phyloP scores from a whole-genome alignment of 2,329 filamentous ascomycete species.

The Hypomyces rosellus region DNA sequence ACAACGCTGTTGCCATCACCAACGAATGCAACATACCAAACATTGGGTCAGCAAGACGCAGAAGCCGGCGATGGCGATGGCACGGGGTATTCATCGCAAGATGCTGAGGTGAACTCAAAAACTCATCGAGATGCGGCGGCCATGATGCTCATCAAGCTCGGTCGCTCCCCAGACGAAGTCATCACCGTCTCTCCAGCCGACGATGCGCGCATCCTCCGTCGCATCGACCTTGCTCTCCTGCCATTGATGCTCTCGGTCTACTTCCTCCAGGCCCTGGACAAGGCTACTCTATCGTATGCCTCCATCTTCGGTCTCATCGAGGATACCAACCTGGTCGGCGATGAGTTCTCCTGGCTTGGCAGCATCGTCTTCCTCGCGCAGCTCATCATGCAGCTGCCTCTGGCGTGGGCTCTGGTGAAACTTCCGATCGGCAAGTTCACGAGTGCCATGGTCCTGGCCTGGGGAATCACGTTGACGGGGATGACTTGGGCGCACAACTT shows the following conservation, averaged over 20 bases:
- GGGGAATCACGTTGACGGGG: slow-evolving; percentile 45
- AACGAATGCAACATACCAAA: slow-evolving; percentile 18
- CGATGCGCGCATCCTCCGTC: slow-evolving; percentile 29
- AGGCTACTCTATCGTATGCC: slow-evolving; percentile 54
- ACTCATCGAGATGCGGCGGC: slow-evolving; percentile 37
- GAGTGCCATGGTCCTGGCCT: slow-evolving; percentile 49
- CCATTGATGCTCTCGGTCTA: slow-evolving; percentile 52
- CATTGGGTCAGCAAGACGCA: slow-evolving; percentile 19
- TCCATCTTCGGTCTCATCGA: slow-evolving; percentile 58
- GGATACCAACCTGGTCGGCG: slow-evolving; percentile 49
- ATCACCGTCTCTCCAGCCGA: slow-evolving; percentile 28
- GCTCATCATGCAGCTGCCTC: slow-evolving; percentile 50
- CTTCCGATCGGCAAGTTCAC: slow-evolving; percentile 56
- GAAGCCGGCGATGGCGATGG: slow-evolving; percentile 9
- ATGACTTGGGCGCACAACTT: slow-evolving; percentile 50
- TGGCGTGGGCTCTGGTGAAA: slow-evolving; percentile 52
- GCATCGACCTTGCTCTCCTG: slow-evolving; percentile 36
- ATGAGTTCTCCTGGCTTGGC: slow-evolving; percentile 56
- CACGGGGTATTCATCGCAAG: neutral
- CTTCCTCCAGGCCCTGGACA: slow-evolving; percentile 58
- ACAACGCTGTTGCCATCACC: slow-evolving; percentile 1
- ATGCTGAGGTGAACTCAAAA: neutral
- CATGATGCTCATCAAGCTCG: slow-evolving; percentile 37
- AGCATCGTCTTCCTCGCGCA: slow-evolving; percentile 57
- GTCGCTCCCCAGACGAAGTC: slow-evolving; percentile 27